phyloP scores from a whole-genome alignment of 495 filamentous ascomycete species.

The Penicillium subrubescens region DNA sequence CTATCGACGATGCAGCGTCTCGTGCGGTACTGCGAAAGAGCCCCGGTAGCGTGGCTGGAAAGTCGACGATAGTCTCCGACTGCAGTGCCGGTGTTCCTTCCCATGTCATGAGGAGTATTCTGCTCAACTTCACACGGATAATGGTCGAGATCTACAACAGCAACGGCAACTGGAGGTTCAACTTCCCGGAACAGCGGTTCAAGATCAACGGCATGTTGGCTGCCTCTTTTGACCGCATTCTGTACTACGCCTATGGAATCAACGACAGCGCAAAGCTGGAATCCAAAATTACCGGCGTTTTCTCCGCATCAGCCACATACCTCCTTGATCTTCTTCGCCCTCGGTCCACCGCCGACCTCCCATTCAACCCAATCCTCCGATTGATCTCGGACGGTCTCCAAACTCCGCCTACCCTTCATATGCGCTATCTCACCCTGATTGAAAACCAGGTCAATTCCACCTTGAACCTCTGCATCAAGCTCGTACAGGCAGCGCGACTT shows the following conservation, averaged over 20 bases:
- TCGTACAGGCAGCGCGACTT: constrained; percentile 69
- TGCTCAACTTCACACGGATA: constrained; percentile 69
- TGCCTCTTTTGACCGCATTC: constrained; percentile 66
- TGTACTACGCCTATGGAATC: constrained; percentile 72
- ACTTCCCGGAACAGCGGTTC: constrained; percentile 63
- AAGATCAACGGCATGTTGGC: constrained; percentile 62
- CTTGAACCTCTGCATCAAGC: constrained; percentile 64
- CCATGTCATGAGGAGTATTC: constrained; percentile 70
- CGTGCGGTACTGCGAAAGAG: constrained; percentile 72
- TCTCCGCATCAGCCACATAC: constrained; percentile 71
- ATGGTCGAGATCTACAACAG: constrained; percentile 82
- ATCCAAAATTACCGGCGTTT: constrained; percentile 61
- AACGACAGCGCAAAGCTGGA: constrained; percentile 57
- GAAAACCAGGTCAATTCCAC: constrained; percentile 64
- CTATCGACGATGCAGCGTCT: constrained; percentile 74
- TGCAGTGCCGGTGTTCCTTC: constrained; percentile 73
- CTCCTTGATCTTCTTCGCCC: constrained; percentile 76
- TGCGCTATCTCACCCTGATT: constrained; percentile 56
- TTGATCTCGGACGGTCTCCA: constrained; percentile 68
- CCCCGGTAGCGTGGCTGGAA: constrained; percentile 52
- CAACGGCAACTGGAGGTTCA: constrained; percentile 80
- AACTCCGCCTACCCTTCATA: constrained; percentile 64
- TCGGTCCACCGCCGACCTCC: constrained; percentile 64
- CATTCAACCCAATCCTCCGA: constrained; percentile 75
- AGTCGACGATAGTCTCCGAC: constrained; percentile 55